Evolutionary conservation across 805 yeast species (phyloP).

Genomic region (Ogataea haglerorum): DNA sequence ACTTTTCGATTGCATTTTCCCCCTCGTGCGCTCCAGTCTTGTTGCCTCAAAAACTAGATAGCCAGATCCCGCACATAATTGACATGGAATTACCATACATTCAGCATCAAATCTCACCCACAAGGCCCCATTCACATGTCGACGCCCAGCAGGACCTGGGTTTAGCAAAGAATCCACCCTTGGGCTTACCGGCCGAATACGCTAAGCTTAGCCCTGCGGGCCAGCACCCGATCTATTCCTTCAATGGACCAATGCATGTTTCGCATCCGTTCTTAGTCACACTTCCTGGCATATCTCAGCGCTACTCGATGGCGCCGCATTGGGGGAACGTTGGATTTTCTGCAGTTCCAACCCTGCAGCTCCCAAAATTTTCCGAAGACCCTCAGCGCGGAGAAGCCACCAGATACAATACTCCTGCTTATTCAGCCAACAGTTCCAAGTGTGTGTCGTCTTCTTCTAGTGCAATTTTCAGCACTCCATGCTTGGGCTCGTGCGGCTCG

Average conservation of each 20-base stretch:
- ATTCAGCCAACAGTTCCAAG: conserved; percentile 2
- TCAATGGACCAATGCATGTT: conserved; percentile 3
- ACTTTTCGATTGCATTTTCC: conserved; percentile 1
- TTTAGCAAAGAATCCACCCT: not conserved
- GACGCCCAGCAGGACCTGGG: not conserved
- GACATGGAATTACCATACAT: conserved; percentile 15
- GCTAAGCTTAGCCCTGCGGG: not conserved
- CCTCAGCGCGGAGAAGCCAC: conserved; percentile 6
- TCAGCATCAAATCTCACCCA: conserved; percentile 7
- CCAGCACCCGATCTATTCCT: conserved; percentile 4
- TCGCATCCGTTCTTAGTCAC: conserved; percentile 10
- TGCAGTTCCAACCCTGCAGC: conserved; percentile 5
- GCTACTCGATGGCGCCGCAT: conserved; percentile 1
- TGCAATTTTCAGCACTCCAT: conserved; percentile 10
- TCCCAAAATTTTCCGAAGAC: conserved; percentile 3
- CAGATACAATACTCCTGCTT: too few relatives aligned
- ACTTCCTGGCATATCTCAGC: conserved; percentile 6
- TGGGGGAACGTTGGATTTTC: not conserved
- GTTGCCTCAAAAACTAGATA: not conserved
- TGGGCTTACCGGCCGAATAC: not conserved
- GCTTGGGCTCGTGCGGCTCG: conserved; percentile 9
- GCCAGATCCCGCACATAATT: not conserved
- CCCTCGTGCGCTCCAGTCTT: not conserved
- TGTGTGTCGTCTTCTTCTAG: conserved; percentile 12
- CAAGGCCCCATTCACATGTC: conserved; percentile 1